Evolutionary conservation across 345 rosid genomes (phyloP), one percentile per base, ranked within the genome.

Genomic region (Acer negundo): DNA sequence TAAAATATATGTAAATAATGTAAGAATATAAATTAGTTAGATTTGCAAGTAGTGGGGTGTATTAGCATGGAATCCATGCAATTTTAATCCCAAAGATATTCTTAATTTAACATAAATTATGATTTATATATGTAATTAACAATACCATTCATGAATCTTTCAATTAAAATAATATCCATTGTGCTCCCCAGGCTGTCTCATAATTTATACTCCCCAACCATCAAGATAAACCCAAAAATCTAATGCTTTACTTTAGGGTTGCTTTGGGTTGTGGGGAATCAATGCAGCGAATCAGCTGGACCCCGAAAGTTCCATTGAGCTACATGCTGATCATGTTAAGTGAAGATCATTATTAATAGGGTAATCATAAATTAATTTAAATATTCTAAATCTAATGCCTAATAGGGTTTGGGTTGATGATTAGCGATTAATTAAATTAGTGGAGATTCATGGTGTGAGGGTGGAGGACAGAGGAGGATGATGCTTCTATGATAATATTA

Each of bases 101-200:
- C 23, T 72, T 70, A 16, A 8, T 53, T 26, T 23, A 56, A 56
- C 10, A 20, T n/a, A 56, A 56, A 17, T 56, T 56, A 56, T 19
- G 22, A n/a, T 56, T 9, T 35, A 35, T 35, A 35, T 35, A 13
- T 15, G 13, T 11, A 8, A 56, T n/a, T 22, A 59, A 73, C 40
- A 59, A 40, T 40, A 62, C 67, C 20, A 16, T 23, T 12, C 35
- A 40, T 0, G 16, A 5, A 22, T 47, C 28, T n/a, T 13, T 7
- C n/a, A 16, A 8, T 4, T 53, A 22, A 24, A 22, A 24, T 26
- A 51, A 49, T 24, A 35, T 31, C 28, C 31, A 6, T 5, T 0
- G 55, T 75, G 78, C 64, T 51, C 20, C 53, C 62, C 78, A 75
- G 78, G 65, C 71, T 53, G 71, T 66, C 2, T 42, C 64, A 47